Percentiles rank a stretch among this genome's conserved stretches.
phyloP scores from a whole-genome alignment of 345 rosid genomes.

The Linum trigynum region DNA sequence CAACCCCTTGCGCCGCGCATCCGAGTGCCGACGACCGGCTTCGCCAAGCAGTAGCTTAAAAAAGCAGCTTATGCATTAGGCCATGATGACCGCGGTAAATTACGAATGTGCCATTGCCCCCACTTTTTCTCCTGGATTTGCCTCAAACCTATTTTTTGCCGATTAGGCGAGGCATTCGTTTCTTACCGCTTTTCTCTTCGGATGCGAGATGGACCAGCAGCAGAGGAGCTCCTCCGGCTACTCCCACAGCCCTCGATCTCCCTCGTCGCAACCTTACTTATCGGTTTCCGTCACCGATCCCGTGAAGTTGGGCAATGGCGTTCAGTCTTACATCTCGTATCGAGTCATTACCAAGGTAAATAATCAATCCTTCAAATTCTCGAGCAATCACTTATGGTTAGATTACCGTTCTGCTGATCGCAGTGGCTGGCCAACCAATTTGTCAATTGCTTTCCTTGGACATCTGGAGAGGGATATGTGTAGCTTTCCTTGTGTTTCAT shows the following conservation, averaged over 20 bases:
- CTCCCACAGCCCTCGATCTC: conserved; percentile 83
- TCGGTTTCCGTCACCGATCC: conserved; percentile 89
- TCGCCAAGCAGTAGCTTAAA: too few relatives aligned
- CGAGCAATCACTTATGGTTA: background rate
- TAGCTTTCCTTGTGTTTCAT: background rate
- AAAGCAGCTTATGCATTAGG: background rate
- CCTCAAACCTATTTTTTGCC: background rate
- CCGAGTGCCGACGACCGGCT: too few relatives aligned
- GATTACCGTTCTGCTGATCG: too few relatives aligned
- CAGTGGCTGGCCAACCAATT: background rate
- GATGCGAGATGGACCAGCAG: conserved; percentile 40
- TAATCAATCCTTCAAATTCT: background rate
- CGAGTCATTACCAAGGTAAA: conserved; percentile 87
- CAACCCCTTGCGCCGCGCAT: too few relatives aligned
- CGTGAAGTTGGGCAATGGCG: conserved; percentile 96
- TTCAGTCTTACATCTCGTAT: conserved; percentile 89
- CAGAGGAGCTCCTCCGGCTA: conserved; percentile 54
- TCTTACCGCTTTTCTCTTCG: background rate
- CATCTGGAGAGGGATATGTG: background rate
- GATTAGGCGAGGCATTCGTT: background rate
- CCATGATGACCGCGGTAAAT: conserved; percentile 20
- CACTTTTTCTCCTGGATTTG: conserved; percentile 1
- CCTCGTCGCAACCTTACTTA: conserved; percentile 54
- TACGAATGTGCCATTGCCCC: conserved; percentile 13
- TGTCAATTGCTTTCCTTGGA: background rate